A percentile compares a stretch with the other conserved stretches of the same genome.
Conservation (phyloP, 306 rosid species). For the Prunus davidiana region DNA sequence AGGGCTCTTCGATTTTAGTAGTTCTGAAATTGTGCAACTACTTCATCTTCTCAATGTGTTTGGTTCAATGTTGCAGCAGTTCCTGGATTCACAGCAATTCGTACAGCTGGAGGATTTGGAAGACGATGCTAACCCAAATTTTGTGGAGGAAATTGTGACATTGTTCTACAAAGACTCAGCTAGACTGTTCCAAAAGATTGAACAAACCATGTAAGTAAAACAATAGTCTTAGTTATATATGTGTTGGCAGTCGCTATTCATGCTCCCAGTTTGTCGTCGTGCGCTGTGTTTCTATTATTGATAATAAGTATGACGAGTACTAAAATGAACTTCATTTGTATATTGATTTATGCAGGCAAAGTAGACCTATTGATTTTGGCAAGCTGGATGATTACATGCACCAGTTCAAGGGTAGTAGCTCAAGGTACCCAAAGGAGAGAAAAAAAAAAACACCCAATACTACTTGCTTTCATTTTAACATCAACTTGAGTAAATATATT, state of each 20-base stretch:
- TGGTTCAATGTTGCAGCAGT: conserved; percentile 41
- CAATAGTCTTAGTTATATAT: too few species aligned
- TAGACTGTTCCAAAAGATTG: conserved; percentile 56
- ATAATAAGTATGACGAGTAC: background rate
- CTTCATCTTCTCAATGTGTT: background rate
- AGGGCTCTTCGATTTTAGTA: too few species aligned
- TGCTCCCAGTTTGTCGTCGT: too few species aligned
- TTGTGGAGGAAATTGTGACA: conserved; percentile 75
- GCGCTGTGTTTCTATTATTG: background rate
- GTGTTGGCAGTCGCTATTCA: too few species aligned
- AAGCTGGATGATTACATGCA: conserved; percentile 66
- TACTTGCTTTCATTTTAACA: background rate
- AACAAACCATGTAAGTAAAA: conserved; percentile 53
- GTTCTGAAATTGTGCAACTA: background rate
- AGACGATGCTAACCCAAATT: conserved; percentile 70
- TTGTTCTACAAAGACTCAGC: conserved; percentile 61
- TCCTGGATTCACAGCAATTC: conserved; percentile 72
- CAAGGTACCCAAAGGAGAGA: conserved; percentile 39
- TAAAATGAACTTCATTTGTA: background rate
- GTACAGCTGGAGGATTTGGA: conserved; percentile 73
- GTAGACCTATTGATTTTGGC: conserved; percentile 39
- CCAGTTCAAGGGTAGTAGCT: conserved; percentile 78
- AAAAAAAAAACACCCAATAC: too few species aligned
- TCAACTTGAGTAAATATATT: background rate
- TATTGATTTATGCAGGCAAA: conserved; percentile 32